Evolutionary conservation across 2,329 filamentous ascomycete species (phyloP).

Genomic region (Eurotiales sp.): DNA sequence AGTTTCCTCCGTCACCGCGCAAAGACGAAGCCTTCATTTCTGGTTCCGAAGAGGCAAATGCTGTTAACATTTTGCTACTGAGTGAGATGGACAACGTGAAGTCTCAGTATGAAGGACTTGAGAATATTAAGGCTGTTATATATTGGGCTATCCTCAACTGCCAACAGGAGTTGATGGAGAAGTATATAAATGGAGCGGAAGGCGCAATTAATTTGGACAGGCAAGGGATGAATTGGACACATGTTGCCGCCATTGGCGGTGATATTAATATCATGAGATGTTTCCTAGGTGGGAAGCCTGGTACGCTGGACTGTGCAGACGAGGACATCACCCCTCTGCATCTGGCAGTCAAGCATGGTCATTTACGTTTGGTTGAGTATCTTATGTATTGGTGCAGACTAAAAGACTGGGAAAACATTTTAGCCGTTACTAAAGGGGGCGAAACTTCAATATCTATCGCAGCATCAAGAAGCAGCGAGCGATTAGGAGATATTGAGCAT

Average conservation of each 20-base stretch:
- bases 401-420: not conserved
- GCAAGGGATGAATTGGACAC: not conserved
- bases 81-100: not conserved
- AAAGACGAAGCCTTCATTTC: not conserved
- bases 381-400: constrained; percentile 23
- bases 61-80: not conserved
- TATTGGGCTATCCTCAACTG: not conserved
- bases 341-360: constrained; percentile 36
- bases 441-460: not conserved
- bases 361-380: constrained; percentile 31
- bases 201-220: not conserved
- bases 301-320: not conserved
- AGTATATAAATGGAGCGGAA: not conserved
- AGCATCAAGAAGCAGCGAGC: not conserved
- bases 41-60: not conserved
- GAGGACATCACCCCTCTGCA: constrained; percentile 36
- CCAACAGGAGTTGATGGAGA: not conserved
- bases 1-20: not conserved
- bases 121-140: not conserved
- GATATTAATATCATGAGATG: not conserved
- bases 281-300: not conserved
- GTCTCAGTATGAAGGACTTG: not conserved
- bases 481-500: not conserved
- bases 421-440: not conserved
- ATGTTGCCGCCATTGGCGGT: constrained; percentile 13